Base-by-base conservation (phyloP, 345 rosid species). In the Rhizophora mangle region DNA sequence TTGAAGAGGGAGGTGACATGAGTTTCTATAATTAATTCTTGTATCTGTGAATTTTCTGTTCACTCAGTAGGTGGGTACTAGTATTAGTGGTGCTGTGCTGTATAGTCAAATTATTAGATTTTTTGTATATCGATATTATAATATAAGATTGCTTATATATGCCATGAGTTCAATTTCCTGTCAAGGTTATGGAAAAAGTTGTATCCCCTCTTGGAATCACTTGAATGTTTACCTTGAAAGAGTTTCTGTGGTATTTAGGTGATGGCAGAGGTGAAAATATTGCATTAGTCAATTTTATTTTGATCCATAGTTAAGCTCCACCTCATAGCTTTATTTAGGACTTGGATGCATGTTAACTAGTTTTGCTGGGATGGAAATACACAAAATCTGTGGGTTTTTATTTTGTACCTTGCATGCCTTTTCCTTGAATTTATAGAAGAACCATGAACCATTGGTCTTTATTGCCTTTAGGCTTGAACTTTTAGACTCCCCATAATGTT, bases 401-500 rank as follows among this genome's bases (percentile, higher is more conserved):
- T 9, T 21, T 29, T 47, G 43, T 31, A n/a, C 59, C 62, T 39
- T 49, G 53, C 58, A 34, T 34, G 55, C 56, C 3, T 32, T 27
- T 72, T 60, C 64, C 64, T 51, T 55, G 18, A 68, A 29, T 62
- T 39, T 39, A 60, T n/a, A 29, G 16, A 53, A 69, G 46, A 72
- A 43, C 49, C 49, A 43, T 43, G 49, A 15, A 43, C 49, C 49
- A 43, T 43, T 43, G 49, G 49, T 43, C 49, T 64, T 67, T 67
- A 20, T 56, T 76, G 32, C 62, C 60, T 66, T 63, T 69, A 63
- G 72, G 78, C 72, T 70, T 62, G 71, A 76, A 66, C 56, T 79
- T 82, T 62, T 62, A 73, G 80, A 77, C 74, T 66, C 55, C 15
- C 69, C 49, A 69, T 43, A 26, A 60, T 80, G 62, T 80, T 37